Evolutionary conservation across 73 alveolate genomes (phyloP), one percentile per base, ranked within the genome.

Genomic region (Stentor roeselii): DNA sequence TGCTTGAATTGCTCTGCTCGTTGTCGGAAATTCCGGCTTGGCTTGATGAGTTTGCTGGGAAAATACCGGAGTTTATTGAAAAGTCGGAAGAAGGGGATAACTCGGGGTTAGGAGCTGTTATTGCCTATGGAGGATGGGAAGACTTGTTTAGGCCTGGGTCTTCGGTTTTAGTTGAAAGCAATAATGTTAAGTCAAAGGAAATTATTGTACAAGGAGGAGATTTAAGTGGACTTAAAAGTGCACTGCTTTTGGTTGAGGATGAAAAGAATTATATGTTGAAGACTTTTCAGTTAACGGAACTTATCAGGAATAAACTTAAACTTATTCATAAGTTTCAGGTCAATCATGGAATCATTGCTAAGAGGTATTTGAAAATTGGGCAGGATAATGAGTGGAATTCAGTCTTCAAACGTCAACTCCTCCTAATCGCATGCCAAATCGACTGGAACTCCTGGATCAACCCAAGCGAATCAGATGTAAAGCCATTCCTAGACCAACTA

Each of bases 191-290:
- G 86, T 78, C 59, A 3, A 83, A 67, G 31, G 87, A 85, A 11
- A 83, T 60, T 14, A 89, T 89, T 2, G 74, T 89, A 3, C 85
- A 84, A 42, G 94, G 89, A 39, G 94, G 94, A 27, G 32, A 41
- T 14, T 89, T 84, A 38, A 59, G 83, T 3, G 87, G 87, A 2
- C 78, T 85, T 74, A 83, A 75, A 74, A 60, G 83, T 32, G 59
- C 78, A 59, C 32, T 78, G 2, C 89, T 89, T 0, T 35, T 89
- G 14, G 39, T 89, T 3, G 87, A 86, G 27, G 91, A 84, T 40
- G 91, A 89, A 38, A 84, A 39, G n/a, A 31, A 83, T 58, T 60
- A 74, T 35, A 6, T 59, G 31, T 38, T 84, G 4, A 32, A 76
- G 14, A 83, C 83, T 30, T 58, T 88, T 3, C 86, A 86, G 42